Base-by-base conservation (phyloP, 192 early-diverging fungal genomes). In the Coemansia sp. region DNA sequence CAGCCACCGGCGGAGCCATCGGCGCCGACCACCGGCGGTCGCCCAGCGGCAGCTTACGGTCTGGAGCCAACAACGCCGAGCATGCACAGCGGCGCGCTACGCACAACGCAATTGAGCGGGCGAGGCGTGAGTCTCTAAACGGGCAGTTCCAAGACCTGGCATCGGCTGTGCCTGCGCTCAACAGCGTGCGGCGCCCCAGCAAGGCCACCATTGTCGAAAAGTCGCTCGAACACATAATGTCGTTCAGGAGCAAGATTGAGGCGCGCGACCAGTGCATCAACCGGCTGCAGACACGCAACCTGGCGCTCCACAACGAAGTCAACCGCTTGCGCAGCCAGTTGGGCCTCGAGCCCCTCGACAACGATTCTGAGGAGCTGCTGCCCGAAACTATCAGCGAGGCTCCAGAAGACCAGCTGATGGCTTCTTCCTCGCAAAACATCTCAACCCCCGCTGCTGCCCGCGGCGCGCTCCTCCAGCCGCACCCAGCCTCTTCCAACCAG, bases 71-170 rank as follows among this genome's bases (percentile, higher is more conserved):
- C 58, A 60, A 41, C 4, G 54, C 45, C 43, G 81, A 83, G 61
- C 59, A 83, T 67, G 80, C 78, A 17, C 88, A 91, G 69, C 86
- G 85, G 56, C 86, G 92, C 49, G 88, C 89, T 11, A 88, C 85
- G 35, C 92, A 93, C 72, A 93, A 93, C 59, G 90, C 90, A 29
- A 85, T 91, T 49, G 92, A 93, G 70, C 81, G 92, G 13, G 90
- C 90, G 63, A 77, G 92, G 65, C 87, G 92, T 25, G 92, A 93
- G 79, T 86, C 79, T 17, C 84, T 93, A 36, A 93, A 93, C 71
- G 83, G 75, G 20, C 87, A 90, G 73, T 92, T 93, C 72, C 91
- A 91, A 73, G 89, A 93, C 42, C 73, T 93, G 41, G 92, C 92
- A 10, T 86, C 88, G 67, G 86, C 91, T n/a, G 76, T 93, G 20